phyloP scores from a whole-genome alignment of 768 basidiomycete genomes.

The Pisolithus marmoratus region DNA sequence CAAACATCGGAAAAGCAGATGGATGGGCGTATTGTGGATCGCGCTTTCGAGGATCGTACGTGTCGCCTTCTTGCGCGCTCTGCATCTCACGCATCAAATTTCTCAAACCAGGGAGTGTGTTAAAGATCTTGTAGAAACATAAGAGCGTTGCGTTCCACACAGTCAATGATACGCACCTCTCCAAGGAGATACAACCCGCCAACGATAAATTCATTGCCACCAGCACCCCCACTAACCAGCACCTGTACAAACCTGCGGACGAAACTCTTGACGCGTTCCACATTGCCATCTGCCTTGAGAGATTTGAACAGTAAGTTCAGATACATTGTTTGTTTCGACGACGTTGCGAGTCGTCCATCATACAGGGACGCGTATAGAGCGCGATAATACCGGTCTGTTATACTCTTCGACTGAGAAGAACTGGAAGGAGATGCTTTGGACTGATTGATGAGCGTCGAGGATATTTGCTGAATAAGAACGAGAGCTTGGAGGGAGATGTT shows the following conservation, averaged over 20 bases:
- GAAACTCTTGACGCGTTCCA: conserved; percentile 69
- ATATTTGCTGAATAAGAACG: conserved; percentile 81
- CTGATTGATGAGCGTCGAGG: conserved; percentile 43
- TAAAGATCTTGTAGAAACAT: conserved; percentile 39
- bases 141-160: not conserved
- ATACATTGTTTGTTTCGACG: conserved; percentile 95
- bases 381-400: conserved; percentile 68
- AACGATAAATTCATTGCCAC: conserved; percentile 81
- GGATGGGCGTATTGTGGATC: conserved; percentile 87
- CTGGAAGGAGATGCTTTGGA: conserved; percentile 37
- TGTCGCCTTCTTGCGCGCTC: conserved; percentile 22
- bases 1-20: conserved; percentile 77
- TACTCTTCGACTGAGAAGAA: conserved; percentile 36
- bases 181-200: conserved; percentile 85
- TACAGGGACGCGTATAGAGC: conserved; percentile 86
- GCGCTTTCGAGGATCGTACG: conserved; percentile 85
- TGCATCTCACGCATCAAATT: conserved; percentile 36
- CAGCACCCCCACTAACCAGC: conserved; percentile 60
- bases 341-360: conserved; percentile 72
- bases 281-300: conserved; percentile 60
- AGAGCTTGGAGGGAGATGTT: conserved; percentile 94
- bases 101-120: conserved; percentile 40
- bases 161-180: conserved; percentile 50
- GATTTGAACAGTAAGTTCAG: conserved; percentile 91
- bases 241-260: conserved; percentile 81